Percentiles rank a stretch among this genome's conserved stretches.
phyloP scores from a whole-genome alignment of 768 basidiomycete genomes.

The Termitomyces titanicus region DNA sequence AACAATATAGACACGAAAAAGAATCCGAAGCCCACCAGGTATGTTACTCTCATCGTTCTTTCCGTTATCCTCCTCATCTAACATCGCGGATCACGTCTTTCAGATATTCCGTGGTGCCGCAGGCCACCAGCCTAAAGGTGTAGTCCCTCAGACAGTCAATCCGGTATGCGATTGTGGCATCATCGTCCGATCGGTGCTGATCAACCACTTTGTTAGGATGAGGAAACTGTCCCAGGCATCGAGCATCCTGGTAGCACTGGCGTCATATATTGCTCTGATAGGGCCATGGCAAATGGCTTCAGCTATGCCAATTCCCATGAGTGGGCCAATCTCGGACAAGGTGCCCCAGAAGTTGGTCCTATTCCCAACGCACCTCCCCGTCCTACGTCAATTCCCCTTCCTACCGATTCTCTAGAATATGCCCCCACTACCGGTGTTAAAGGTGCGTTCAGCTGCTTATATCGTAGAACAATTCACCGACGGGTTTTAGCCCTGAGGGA shows the following conservation, averaged over 20 bases:
- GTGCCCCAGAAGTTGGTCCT: slow-evolving; percentile 84
- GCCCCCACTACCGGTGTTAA: slow-evolving; percentile 92
- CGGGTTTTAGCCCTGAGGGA: slow-evolving; percentile 62
- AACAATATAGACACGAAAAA: slow-evolving; percentile 67
- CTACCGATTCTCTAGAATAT: slow-evolving; percentile 78
- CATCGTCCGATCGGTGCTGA: not conserved
- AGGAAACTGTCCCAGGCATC: slow-evolving; percentile 88
- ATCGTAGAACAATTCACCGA: not conserved
- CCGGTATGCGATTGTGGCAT: slow-evolving; percentile 40
- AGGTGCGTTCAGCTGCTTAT: slow-evolving; percentile 33
- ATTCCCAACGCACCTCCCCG: slow-evolving; percentile 73
- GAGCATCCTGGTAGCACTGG: slow-evolving; percentile 68
- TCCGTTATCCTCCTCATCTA: not conserved
- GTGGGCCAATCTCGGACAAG: slow-evolving; percentile 91
- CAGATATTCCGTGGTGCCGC: slow-evolving; percentile 75
- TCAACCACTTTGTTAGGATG: slow-evolving; percentile 45
- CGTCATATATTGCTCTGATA: slow-evolving; percentile 85
- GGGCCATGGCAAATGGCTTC: slow-evolving; percentile 95
- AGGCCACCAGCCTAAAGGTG: slow-evolving; percentile 65
- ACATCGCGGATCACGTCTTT: not conserved
- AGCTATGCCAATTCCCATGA: slow-evolving; percentile 71
- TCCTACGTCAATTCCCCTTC: slow-evolving; percentile 60
- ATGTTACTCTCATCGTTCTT: slow-evolving; percentile 8
- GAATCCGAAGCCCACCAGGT: slow-evolving; percentile 90
- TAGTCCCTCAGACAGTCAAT: slow-evolving; percentile 67